Conservation (phyloP, 495 filamentous ascomycete species). For the Lasiosphaeria miniovina region DNA sequence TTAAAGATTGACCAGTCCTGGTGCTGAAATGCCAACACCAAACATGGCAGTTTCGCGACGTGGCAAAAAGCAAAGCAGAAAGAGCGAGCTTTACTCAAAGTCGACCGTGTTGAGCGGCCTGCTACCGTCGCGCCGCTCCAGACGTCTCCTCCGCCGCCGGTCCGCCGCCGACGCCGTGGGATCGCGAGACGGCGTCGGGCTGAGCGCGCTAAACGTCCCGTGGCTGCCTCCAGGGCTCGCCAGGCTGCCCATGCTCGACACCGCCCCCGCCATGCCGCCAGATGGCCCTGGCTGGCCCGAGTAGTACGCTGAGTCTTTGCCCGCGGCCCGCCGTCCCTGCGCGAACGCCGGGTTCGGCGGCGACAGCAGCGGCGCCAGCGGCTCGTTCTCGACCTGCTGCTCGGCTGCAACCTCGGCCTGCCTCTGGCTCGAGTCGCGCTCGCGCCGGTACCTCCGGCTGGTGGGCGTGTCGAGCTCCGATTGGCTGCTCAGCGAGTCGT, state of each 20-base stretch:
- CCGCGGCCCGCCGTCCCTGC: slow-evolving; percentile 34
- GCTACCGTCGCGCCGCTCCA: slow-evolving; percentile 42
- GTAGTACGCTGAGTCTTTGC: slow-evolving; percentile 55
- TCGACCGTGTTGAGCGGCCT: slow-evolving; percentile 38
- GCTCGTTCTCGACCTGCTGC: slow-evolving; percentile 27
- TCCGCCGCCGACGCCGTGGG: slow-evolving; percentile 31
- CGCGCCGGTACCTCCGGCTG: slow-evolving; percentile 37
- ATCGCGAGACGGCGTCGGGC: slow-evolving; percentile 22
- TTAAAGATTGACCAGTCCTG: no score
- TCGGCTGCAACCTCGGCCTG: slow-evolving; percentile 41
- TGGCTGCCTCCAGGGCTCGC: slow-evolving; percentile 32
- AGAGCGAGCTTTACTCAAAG: slow-evolving; percentile 28
- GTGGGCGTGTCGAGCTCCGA: slow-evolving; percentile 44
- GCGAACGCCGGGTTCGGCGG: slow-evolving; percentile 48
- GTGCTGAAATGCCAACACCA: no score
- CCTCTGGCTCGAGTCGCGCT: slow-evolving; percentile 38
- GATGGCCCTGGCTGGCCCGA: slow-evolving; percentile 46
- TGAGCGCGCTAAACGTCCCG: slow-evolving; percentile 40
- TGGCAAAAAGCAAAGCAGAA: not conserved
- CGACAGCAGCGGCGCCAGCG: slow-evolving; percentile 28
- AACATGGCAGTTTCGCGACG: no score
- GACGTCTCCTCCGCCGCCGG: slow-evolving; percentile 43
- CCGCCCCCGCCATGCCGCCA: slow-evolving; percentile 26
- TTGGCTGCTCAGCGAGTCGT: slow-evolving; percentile 47
- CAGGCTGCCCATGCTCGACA: slow-evolving; percentile 39